Evolutionary conservation across 805 yeast species (phyloP).

Genomic region (Cyberlindnera suaveolens): DNA sequence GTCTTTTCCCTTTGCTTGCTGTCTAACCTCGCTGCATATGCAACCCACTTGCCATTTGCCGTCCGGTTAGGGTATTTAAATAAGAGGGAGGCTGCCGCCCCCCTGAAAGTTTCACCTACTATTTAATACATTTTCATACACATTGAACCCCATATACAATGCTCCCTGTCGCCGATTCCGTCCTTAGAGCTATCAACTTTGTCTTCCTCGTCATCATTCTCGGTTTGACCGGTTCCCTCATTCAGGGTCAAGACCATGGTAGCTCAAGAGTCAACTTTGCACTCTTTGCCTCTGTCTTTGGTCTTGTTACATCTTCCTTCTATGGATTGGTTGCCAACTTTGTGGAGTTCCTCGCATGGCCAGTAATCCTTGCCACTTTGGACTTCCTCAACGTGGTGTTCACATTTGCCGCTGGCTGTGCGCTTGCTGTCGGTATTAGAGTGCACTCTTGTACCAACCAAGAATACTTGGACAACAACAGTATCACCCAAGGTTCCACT

Average conservation of each 20-base stretch:
- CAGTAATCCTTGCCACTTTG: conserved; percentile 61
- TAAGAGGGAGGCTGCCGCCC: neutral
- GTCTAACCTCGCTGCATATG: neutral
- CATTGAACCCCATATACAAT: conserved; percentile 12
- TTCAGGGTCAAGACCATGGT: conserved; percentile 51
- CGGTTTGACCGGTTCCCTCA: conserved; percentile 87
- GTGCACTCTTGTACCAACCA: conserved; percentile 78
- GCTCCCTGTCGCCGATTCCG: conserved; percentile 58
- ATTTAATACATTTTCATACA: neutral
- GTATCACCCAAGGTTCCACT: conserved; percentile 64
- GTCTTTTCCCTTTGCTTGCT: neutral
- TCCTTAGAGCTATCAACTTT: conserved; percentile 71
- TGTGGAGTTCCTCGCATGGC: conserved; percentile 79
- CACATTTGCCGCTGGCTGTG: conserved; percentile 92
- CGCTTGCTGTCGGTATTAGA: conserved; percentile 86
- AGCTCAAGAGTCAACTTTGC: conserved; percentile 83
- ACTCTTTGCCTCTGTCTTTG: conserved; percentile 85
- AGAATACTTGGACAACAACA: conserved; percentile 57
- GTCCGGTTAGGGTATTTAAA: neutral
- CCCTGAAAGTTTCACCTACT: neutral
- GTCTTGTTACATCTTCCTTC: conserved; percentile 69
- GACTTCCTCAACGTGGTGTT: conserved; percentile 89
- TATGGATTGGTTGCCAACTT: conserved; percentile 78
- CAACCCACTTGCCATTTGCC: neutral
- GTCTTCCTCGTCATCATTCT: conserved; percentile 69